Conservation (phyloP, 805 yeast species). For the Cyberlindnera subsufficiens region DNA sequence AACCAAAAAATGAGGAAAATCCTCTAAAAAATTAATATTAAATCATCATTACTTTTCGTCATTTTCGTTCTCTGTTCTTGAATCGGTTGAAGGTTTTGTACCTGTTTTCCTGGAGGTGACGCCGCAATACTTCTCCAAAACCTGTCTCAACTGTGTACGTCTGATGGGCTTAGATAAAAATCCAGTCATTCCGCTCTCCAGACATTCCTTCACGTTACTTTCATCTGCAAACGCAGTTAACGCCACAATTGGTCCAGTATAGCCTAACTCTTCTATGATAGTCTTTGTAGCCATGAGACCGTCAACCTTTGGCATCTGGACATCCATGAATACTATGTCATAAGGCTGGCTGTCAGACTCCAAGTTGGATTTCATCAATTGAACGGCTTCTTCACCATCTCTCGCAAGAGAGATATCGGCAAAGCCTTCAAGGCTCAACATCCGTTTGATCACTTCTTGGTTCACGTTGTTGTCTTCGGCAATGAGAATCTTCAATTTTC, state of each 20-base stretch:
- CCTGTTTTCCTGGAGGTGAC: background rate
- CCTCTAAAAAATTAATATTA: background rate
- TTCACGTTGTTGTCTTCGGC: constrained; percentile 94
- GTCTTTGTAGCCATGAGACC: constrained; percentile 79
- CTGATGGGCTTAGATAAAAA: constrained; percentile 86
- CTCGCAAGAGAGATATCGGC: constrained; percentile 68
- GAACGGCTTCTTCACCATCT: constrained; percentile 88
- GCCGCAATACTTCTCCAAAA: constrained; percentile 30
- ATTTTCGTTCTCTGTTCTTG: background rate
- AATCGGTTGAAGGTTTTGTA: background rate
- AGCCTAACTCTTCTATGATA: constrained; percentile 65
- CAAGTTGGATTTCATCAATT: constrained; percentile 37
- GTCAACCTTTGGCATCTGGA: constrained; percentile 93
- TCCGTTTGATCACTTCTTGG: constrained; percentile 87
- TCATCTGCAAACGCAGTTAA: constrained; percentile 95
- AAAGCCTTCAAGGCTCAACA: constrained; percentile 82
- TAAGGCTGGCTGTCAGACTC: constrained; percentile 31
- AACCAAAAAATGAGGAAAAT: too few species aligned
- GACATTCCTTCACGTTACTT: constrained; percentile 78
- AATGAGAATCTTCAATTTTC: constrained; percentile 52
- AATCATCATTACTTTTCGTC: background rate
- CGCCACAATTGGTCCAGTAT: constrained; percentile 78
- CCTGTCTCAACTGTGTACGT: constrained; percentile 57
- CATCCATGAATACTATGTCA: constrained; percentile 91
- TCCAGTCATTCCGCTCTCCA: constrained; percentile 89